Percentiles rank a stretch among this genome's conserved stretches.
phyloP scores from a whole-genome alignment of 164 flowering plant species.

The Nymphaea colorata region DNA sequence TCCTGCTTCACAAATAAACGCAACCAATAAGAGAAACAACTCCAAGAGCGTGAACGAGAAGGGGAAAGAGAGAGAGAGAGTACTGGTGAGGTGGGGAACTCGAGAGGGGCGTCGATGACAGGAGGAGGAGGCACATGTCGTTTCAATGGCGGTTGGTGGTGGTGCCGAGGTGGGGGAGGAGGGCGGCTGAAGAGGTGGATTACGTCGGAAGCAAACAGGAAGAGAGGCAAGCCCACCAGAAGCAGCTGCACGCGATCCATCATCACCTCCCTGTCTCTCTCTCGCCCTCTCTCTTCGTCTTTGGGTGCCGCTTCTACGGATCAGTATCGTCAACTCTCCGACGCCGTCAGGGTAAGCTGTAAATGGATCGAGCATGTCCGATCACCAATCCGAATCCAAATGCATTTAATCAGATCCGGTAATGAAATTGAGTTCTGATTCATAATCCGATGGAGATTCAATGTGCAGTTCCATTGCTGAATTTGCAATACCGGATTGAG shows the following conservation, averaged over 20 bases:
- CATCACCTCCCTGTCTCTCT: not conserved
- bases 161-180: constrained; percentile 26
- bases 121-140: not conserved
- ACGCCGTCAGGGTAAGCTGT: no score
- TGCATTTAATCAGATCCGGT: no score
- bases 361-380: no score
- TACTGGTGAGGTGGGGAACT: not conserved
- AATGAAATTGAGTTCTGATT: no score
- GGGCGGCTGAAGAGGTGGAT: constrained; percentile 41
- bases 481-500: no score
- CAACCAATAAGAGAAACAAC: not conserved
- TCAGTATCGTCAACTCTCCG: no score
- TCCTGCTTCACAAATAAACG: constrained; percentile 8
- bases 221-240: constrained; percentile 58
- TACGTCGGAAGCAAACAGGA: constrained; percentile 58
- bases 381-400: no score
- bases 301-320: no score
- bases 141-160: constrained; percentile 6
- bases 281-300: not conserved
- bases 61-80: not conserved
- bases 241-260: constrained; percentile 68
- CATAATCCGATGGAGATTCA: no score
- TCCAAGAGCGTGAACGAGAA: no score
- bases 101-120: not conserved
- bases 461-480: no score